phyloP scores from a whole-genome alignment of 2,329 filamentous ascomycete species.

The Fusarium tricinctum region DNA sequence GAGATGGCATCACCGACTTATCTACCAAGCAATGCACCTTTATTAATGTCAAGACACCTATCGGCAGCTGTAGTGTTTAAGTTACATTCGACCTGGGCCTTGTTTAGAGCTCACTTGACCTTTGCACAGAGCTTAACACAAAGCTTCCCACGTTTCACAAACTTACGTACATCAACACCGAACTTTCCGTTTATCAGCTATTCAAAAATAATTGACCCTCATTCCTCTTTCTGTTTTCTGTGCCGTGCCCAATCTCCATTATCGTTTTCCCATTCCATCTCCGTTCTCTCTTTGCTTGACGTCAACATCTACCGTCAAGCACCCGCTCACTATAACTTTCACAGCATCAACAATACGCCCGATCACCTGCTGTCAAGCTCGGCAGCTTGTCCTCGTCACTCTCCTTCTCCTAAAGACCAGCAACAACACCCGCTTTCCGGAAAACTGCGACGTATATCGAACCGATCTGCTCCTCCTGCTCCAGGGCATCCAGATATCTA shows the following conservation, averaged over 20 bases:
- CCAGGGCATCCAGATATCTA: conserved; percentile 50
- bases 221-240: conserved; percentile 3
- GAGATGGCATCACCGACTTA: neutral
- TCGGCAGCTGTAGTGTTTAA: conserved; percentile 13
- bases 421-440: conserved; percentile 35
- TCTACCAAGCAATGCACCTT: too few species aligned
- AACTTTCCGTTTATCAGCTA: conserved; percentile 21
- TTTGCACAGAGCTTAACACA: conserved; percentile 35
- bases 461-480: conserved; percentile 57
- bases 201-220: conserved; percentile 17
- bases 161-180: conserved; percentile 21
- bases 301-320: conserved; percentile 18
- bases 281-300: conserved; percentile 19
- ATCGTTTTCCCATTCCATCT: conserved; percentile 2
- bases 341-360: conserved; percentile 42
- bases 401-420: conserved; percentile 40
- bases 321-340: conserved; percentile 41
- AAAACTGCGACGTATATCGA: conserved; percentile 53
- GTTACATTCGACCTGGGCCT: conserved; percentile 17
- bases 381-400: conserved; percentile 47
- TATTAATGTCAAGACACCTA: conserved; percentile 23
- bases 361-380: conserved; percentile 46
- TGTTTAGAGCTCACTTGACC: conserved; percentile 40
- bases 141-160: conserved; percentile 36
- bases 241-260: conserved; percentile 11